Conservation (phyloP, 2,329 filamentous ascomycete species). For the Aureobasidium sp. region DNA sequence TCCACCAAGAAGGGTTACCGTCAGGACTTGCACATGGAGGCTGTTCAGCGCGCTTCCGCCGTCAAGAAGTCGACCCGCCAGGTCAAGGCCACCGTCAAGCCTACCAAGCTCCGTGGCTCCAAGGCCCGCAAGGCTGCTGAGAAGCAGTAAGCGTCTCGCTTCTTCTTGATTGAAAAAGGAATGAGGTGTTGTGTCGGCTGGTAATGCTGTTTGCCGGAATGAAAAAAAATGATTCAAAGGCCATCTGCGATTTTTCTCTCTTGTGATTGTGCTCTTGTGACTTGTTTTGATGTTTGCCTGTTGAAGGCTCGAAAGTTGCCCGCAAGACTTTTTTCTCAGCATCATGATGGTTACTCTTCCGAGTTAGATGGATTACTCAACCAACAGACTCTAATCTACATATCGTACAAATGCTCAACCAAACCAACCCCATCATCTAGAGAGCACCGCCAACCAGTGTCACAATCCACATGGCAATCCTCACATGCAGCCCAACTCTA, state of each 20-base stretch:
- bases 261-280: neutral
- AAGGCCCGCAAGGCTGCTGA: conserved; percentile 64
- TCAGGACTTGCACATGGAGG: conserved; percentile 47
- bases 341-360: neutral
- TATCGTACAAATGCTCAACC: neutral
- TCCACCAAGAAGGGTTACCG: conserved; percentile 81
- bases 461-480: conserved; percentile 91
- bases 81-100: conserved; percentile 62
- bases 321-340: neutral
- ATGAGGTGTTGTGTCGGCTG: neutral
- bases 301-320: too few species aligned
- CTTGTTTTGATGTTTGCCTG: neutral
- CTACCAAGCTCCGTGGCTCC: conserved; percentile 68
- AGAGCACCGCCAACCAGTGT: conserved; percentile 79
- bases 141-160: conserved; percentile 5
- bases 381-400: neutral
- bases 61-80: conserved; percentile 64
- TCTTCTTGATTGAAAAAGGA: neutral
- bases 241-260: neutral
- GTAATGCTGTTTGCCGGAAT: conserved; percentile 3
- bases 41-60: conserved; percentile 80
- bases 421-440: conserved; percentile 34
- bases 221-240: conserved; percentile 14
- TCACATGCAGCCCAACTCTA: conserved; percentile 75
- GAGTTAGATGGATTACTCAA: neutral